Percentiles rank a stretch among this genome's conserved stretches.
These are phyloP conservation scores for Balakata baccata DNA, from an alignment of 345 rosid species.

Conservation along the genomic window DNA sequence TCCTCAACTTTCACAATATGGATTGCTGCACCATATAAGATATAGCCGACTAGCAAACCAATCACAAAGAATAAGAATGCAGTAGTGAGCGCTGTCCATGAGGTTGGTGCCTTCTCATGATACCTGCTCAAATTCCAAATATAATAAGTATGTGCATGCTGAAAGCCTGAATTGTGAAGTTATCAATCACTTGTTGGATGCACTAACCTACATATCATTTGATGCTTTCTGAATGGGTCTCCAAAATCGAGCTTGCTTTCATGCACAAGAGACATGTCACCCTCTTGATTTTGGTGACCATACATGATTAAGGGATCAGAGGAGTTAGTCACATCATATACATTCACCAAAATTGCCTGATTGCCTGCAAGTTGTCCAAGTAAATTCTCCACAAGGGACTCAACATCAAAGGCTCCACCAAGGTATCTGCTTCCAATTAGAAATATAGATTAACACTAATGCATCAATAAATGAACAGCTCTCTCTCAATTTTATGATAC, in stretches of 20 bases:
- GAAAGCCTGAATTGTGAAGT: slow-evolving; percentile 5
- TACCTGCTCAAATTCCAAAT: slow-evolving; percentile 50
- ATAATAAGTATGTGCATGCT: slow-evolving; percentile 13
- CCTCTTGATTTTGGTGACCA: slow-evolving; percentile 74
- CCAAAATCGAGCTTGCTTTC: slow-evolving; percentile 93
- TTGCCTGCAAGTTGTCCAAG: slow-evolving; percentile 97
- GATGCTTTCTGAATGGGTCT: slow-evolving; percentile 90
- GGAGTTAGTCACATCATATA: slow-evolving; percentile 79
- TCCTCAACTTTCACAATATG: slow-evolving; percentile 93
- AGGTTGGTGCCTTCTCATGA: slow-evolving; percentile 71
- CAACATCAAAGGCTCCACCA: slow-evolving; percentile 98
- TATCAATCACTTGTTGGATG: slow-evolving; percentile 9
- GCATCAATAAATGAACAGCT: too few relatives aligned
- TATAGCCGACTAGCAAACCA: slow-evolving; percentile 75
- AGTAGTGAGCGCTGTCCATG: slow-evolving; percentile 71
- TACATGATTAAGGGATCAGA: slow-evolving; percentile 89
- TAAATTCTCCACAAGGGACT: slow-evolving; percentile 95
- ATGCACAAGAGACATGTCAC: slow-evolving; percentile 64
- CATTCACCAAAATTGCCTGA: slow-evolving; percentile 88
- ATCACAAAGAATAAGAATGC: slow-evolving; percentile 66
- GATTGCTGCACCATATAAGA: slow-evolving; percentile 64
- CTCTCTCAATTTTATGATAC: background rate
- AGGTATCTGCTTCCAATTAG: slow-evolving; percentile 60
- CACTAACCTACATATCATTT: slow-evolving; percentile 84
- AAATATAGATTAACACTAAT: slow-evolving; percentile 8